Conservation (phyloP, 176 grass and related monocot genomes). For the sorghum (Sorghum bicolor) region DNA sequence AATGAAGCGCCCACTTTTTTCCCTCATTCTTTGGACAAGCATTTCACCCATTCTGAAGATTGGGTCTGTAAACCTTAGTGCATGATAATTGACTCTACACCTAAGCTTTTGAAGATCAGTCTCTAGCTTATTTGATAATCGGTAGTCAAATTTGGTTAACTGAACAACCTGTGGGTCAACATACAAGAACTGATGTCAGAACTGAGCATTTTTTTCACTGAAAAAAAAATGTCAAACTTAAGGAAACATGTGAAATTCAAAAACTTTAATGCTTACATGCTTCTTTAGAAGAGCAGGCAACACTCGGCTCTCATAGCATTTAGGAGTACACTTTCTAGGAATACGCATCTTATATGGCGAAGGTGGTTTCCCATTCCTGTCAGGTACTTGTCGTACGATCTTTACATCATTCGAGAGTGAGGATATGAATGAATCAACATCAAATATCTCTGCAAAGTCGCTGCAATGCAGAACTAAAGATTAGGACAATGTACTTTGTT, state of each 20-base stretch:
- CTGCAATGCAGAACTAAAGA: constrained; percentile 38
- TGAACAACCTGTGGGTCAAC: constrained; percentile 63
- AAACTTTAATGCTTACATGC: constrained; percentile 51
- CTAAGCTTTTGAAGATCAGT: constrained; percentile 82
- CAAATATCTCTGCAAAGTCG: constrained; percentile 87
- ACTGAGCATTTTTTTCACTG: constrained; percentile 2
- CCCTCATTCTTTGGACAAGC: constrained; percentile 67
- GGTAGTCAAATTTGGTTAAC: constrained; percentile 82
- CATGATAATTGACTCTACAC: constrained; percentile 93
- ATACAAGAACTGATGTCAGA: constrained; percentile 10
- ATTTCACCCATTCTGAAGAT: constrained; percentile 68
- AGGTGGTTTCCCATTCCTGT: constrained; percentile 45
- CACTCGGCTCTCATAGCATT: constrained; percentile 82
- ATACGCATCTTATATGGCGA: constrained; percentile 85
- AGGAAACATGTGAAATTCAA: not conserved
- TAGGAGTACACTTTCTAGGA: constrained; percentile 85
- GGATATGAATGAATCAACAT: constrained; percentile 85
- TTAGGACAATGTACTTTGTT: constrained; percentile 13
- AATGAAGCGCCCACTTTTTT: constrained; percentile 61
- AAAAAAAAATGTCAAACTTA: not conserved
- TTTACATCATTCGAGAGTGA: constrained; percentile 79
- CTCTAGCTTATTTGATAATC: constrained; percentile 75
- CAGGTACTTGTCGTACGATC: constrained; percentile 70
- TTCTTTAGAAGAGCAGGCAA: constrained; percentile 83
- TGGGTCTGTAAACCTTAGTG: constrained; percentile 77